Conservation (phyloP, 805 yeast genomes). For the Tanozyma kutaoensis region DNA sequence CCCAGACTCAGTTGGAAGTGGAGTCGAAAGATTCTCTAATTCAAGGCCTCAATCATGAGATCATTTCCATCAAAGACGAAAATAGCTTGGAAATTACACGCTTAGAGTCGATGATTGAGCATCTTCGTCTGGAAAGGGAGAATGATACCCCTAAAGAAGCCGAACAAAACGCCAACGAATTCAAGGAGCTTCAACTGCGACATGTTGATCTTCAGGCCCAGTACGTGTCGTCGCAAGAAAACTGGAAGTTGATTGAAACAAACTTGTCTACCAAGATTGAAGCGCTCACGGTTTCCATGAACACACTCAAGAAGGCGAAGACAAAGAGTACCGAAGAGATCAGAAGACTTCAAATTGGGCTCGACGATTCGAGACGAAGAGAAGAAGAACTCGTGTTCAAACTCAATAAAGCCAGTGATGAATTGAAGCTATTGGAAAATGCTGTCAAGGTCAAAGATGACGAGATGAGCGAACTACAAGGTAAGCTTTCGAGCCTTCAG, state of each 20-base stretch:
- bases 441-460: constrained; percentile 9
- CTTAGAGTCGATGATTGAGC: constrained; percentile 61
- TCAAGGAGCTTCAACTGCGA: constrained; percentile 1
- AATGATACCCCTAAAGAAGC: too few species aligned
- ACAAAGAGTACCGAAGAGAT: constrained; percentile 21
- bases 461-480: constrained; percentile 12
- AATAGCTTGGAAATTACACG: constrained; percentile 34
- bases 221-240: constrained; percentile 62
- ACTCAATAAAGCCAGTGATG: too few species aligned
- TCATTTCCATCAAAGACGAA: constrained; percentile 18
- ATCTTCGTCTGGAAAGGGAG: constrained; percentile 51
- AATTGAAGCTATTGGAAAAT: too few species aligned
- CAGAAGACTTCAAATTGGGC: constrained; percentile 9
- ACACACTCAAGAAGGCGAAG: constrained; percentile 12
- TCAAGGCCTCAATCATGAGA: constrained; percentile 15
- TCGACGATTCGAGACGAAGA: constrained; percentile 8
- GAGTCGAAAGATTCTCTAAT: constrained; percentile 19
- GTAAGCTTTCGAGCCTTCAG: constrained; percentile 18
- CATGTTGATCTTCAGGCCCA: constrained; percentile 43
- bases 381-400: too few species aligned
- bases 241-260: constrained; percentile 74
- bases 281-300: constrained; percentile 14
- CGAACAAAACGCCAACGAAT: background rate
- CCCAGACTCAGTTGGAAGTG: constrained; percentile 15
- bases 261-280: constrained; percentile 38